Conservation (phyloP, 2,329 filamentous ascomycete genomes). For the Arthrobotrys entomopaga region DNA sequence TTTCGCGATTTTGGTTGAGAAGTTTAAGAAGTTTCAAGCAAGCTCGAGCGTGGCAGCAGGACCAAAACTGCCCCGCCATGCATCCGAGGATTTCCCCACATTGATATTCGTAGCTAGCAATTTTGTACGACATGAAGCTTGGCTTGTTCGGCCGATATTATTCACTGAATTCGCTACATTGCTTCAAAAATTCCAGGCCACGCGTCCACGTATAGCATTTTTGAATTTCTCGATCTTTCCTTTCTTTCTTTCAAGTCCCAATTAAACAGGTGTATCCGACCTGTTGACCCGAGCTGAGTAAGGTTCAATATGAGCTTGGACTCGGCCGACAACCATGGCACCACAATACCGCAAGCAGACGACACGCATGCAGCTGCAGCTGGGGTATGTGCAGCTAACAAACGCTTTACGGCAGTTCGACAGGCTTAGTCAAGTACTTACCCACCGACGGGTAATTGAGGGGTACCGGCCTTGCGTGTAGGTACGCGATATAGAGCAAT, state of each 20-base stretch:
- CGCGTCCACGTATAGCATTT: no score
- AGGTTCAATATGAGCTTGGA: not conserved
- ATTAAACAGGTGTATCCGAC: not conserved
- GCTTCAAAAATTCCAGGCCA: no score
- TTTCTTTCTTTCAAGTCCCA: not conserved
- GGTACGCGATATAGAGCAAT: not conserved
- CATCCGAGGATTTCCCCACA: no score
- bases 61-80: no score
- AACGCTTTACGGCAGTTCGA: not conserved
- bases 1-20: no score
- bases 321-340: conserved; percentile 32
- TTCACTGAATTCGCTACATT: no score
- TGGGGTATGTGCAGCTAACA: not conserved
- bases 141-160: not conserved
- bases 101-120: no score
- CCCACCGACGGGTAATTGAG: not conserved
- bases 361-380: no score
- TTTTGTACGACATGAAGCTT: no score
- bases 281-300: not conserved
- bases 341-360: not conserved
- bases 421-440: not conserved
- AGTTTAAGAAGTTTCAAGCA: no score
- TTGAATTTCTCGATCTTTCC: not conserved
- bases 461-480: not conserved
- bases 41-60: no score